Percentiles rank a stretch among this genome's conserved stretches.
phyloP scores from a whole-genome alignment of 257 asterid genomes.

The Solanum chiquidenum region DNA sequence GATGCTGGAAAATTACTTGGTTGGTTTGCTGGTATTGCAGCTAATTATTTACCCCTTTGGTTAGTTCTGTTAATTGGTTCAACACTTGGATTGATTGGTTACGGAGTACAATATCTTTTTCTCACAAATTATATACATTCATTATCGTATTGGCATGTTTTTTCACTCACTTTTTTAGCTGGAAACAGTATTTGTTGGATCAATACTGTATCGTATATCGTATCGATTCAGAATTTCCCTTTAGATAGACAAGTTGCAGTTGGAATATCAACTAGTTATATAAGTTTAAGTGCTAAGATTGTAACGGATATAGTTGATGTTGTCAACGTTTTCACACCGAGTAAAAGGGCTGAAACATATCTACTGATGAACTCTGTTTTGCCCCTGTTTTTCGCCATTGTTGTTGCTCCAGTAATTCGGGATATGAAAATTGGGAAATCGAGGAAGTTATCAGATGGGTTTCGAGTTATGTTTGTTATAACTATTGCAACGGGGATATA shows the following conservation, averaged over 20 bases:
- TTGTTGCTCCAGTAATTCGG: constrained; percentile 29
- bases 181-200: constrained; percentile 81
- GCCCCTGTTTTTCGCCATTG: constrained; percentile 29
- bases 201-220: constrained; percentile 51
- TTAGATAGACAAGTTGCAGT: constrained; percentile 54
- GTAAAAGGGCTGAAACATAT: constrained; percentile 33
- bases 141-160: constrained; percentile 36
- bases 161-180: constrained; percentile 48
- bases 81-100: constrained; percentile 49
- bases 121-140: constrained; percentile 11
- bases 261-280: constrained; percentile 65
- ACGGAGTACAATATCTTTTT: constrained; percentile 68
- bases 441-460: constrained; percentile 46
- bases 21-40: constrained; percentile 68
- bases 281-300: constrained; percentile 55
- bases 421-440: constrained; percentile 20
- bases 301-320: constrained; percentile 42
- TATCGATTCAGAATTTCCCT: constrained; percentile 56
- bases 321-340: neutral
- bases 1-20: constrained; percentile 85
- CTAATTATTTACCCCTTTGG: constrained; percentile 54
- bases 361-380: constrained; percentile 39
- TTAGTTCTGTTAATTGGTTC: constrained; percentile 59
- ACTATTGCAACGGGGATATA: constrained; percentile 40
- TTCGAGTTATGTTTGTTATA: constrained; percentile 37